Percentiles rank a stretch among this genome's conserved stretches.
Conservation (phyloP, 495 filamentous ascomycete genomes). For the Ramalina intermedia region DNA sequence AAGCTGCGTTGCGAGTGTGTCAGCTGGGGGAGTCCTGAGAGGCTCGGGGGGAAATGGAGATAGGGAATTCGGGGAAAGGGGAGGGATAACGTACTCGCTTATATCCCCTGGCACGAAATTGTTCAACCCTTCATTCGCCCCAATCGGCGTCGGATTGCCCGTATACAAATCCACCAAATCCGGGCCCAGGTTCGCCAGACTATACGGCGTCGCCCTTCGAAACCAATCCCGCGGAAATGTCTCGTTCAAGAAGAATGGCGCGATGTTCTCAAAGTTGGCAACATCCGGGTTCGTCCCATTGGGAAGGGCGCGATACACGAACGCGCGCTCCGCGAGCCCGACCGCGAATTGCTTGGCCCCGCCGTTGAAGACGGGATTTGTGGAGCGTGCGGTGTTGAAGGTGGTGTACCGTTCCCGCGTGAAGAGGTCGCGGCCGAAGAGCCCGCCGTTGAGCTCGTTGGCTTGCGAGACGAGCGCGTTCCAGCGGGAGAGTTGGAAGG, state of each 20-base stretch:
- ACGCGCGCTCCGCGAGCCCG: slow-evolving; percentile 15
- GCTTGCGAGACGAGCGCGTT: slow-evolving; percentile 11
- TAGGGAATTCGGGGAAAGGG: no score
- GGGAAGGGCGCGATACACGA: slow-evolving; percentile 14
- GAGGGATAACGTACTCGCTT: no score
- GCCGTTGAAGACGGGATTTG: slow-evolving; percentile 15
- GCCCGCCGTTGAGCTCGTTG: slow-evolving; percentile 3
- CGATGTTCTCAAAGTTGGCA: slow-evolving; percentile 13
- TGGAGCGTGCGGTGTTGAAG: slow-evolving; percentile 13
- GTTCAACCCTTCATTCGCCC: slow-evolving; percentile 13
- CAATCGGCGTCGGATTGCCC: slow-evolving; percentile 7
- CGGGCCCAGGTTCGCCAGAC: slow-evolving; percentile 2
- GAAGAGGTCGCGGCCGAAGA: slow-evolving; percentile 5
- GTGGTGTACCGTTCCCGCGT: slow-evolving; percentile 9
- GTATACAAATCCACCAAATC: slow-evolving; percentile 8
- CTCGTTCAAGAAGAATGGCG: slow-evolving; percentile 19
- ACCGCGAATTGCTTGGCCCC: slow-evolving; percentile 15
- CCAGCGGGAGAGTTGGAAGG: slow-evolving; percentile 15
- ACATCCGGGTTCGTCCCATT: slow-evolving; percentile 11
- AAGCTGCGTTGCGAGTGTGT: background rate
- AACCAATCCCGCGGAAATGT: slow-evolving; percentile 15
- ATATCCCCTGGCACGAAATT: slow-evolving; percentile 15
- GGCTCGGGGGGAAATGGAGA: no score
- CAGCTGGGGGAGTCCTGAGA: slow-evolving; percentile 4
- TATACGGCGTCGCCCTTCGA: slow-evolving; percentile 7